Evolutionary conservation across 176 grass and related monocot genomes (phyloP), one percentile per base, ranked within the genome.

Genomic region (Rhynchospora pubera): DNA sequence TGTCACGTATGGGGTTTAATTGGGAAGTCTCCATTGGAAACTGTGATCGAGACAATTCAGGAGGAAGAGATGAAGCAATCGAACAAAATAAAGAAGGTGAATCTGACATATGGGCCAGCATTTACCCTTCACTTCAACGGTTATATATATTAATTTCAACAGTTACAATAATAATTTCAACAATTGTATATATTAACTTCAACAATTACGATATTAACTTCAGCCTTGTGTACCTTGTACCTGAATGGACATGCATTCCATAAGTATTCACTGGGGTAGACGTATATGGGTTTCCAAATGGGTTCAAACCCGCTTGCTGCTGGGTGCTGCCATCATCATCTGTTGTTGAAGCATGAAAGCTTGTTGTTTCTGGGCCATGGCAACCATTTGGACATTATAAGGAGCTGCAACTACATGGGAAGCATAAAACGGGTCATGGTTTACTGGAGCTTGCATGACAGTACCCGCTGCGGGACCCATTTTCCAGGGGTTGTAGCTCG

Each of bases 401-500:
- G 97, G 97, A 18, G 89, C 87, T 3, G 86, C 70, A 44, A 87
- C 75, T 61, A 84, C 85, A 51, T 78, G 64, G 0, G 89, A 98
- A 21, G 85, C 84, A 24, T 93, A 93, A 67, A 93, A 98, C 1
- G 96, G 96, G 32, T 91, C 89, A 5, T 93, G 83, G 82, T 66
- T 48, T 52, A 89, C 75, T 6, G 71, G 78, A 65, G 82, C 88
- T 53, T 88, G 95, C 85, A 91, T 84, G 71, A 85, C 70, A 16
- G 88, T 78, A 79, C 88, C 88, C 0, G 84, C 79, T 55, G 79
- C 73, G 1, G 87, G 79, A 22, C 16, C 63, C 23, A 71, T 74
- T 46, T 98, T 90, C 96, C 96, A 98, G 28, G 90, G 90, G 77
- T 93, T 91, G 84, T 98, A 94, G 87, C 87, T 98, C 0, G 71